Percentiles rank a stretch among this genome's conserved stretches.
Conservation (phyloP, 768 basidiomycete genomes). For the Tricholoma matsutake region DNA sequence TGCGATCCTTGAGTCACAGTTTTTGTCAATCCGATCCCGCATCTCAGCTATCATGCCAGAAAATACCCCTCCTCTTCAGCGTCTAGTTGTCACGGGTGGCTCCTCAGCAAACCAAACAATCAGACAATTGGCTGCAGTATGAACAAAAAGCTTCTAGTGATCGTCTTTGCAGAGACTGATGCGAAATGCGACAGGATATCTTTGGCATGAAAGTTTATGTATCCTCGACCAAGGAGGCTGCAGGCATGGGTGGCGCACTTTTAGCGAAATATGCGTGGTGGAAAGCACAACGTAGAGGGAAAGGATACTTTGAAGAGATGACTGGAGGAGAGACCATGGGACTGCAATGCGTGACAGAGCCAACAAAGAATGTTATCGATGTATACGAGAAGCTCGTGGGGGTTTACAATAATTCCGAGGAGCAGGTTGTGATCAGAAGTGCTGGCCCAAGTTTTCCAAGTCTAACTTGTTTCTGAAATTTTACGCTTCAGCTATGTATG, state of each 20-base stretch:
- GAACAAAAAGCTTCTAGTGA: background rate
- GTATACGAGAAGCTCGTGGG: constrained; percentile 55
- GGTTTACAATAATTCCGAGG: constrained; percentile 56
- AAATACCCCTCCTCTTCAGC: constrained; percentile 45
- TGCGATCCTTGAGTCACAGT: constrained; percentile 81
- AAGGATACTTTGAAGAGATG: constrained; percentile 66
- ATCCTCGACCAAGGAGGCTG: constrained; percentile 64
- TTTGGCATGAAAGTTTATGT: constrained; percentile 74
- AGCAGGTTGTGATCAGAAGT: constrained; percentile 35
- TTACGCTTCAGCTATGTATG: too few species aligned
- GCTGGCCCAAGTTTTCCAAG: background rate
- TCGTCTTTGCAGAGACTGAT: background rate
- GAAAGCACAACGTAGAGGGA: constrained; percentile 39
- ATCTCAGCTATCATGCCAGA: constrained; percentile 33
- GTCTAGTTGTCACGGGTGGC: constrained; percentile 78
- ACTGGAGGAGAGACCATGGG: constrained; percentile 46
- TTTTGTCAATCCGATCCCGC: constrained; percentile 75
- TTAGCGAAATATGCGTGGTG: constrained; percentile 74
- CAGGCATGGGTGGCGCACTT: constrained; percentile 68
- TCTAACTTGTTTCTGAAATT: background rate
- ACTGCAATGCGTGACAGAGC: constrained; percentile 61
- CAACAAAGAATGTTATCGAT: constrained; percentile 38
- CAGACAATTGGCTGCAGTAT: constrained; percentile 64
- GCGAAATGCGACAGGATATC: constrained; percentile 46
- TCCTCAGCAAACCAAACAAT: constrained; percentile 72